A percentile compares a stretch with the other conserved stretches of the same genome.
Conservation (phyloP, 176 grass and related monocot species). For the Neostapfia colusana region DNA sequence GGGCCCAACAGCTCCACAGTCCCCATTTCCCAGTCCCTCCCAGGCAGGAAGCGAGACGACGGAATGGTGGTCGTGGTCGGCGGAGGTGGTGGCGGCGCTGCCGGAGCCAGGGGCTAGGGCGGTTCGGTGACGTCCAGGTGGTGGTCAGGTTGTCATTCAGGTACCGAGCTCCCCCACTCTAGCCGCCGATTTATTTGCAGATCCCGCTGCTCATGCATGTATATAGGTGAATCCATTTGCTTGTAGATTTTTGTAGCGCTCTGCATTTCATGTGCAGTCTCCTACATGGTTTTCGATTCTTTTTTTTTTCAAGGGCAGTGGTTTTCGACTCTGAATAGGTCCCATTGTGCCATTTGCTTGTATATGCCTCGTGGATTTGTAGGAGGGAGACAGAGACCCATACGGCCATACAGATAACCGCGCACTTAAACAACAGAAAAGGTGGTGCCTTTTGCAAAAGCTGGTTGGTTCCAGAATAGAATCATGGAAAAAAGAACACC, state of each 20-base stretch:
- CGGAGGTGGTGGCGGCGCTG: neutral
- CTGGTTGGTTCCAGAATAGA: neutral
- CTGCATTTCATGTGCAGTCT: neutral
- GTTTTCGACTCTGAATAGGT: neutral
- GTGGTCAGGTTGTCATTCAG: neutral
- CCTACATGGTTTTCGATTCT: neutral
- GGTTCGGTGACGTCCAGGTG: neutral
- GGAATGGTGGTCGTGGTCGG: neutral
- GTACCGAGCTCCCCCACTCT: neutral
- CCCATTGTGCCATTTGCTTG: neutral
- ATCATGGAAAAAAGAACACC: neutral
- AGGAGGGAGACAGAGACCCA: neutral
- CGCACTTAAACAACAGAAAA: no score
- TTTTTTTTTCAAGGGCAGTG: no score
- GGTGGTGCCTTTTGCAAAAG: neutral
- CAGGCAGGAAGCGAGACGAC: neutral
- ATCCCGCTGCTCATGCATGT: neutral
- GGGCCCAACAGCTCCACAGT: neutral
- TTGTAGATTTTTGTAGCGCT: neutral
- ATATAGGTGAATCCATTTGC: neutral
- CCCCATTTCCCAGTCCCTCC: neutral
- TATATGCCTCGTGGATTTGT: no score
- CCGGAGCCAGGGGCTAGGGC: slow-evolving; percentile 2
- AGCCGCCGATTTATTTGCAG: neutral
- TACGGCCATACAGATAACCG: neutral